Percentiles rank a stretch among this genome's conserved stretches.
These are phyloP conservation scores for Lomentospora prolificans DNA, from an alignment of 2,329 filamentous ascomycete species.

Conservation along the genomic window DNA sequence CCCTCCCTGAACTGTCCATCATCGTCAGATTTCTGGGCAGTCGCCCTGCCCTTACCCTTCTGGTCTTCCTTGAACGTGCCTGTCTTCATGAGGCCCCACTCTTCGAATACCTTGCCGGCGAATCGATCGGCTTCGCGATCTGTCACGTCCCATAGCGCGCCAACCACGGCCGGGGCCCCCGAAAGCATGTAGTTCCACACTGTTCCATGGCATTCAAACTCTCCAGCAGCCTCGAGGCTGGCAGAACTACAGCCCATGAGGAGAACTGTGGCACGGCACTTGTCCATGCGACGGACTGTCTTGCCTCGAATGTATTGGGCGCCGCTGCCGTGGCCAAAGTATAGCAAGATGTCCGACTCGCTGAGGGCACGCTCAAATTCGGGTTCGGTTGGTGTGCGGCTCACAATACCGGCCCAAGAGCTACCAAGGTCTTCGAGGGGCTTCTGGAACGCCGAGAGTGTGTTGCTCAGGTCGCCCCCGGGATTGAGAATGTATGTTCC, in stretches of 20 bases:
- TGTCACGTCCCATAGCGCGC: constrained; percentile 95
- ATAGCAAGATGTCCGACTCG: constrained; percentile 65
- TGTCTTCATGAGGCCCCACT: constrained; percentile 66
- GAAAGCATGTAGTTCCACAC: constrained; percentile 88
- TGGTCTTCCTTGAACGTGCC: constrained; percentile 30
- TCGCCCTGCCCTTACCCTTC: constrained; percentile 19
- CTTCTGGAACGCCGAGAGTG: constrained; percentile 63
- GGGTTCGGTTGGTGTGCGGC: constrained; percentile 60
- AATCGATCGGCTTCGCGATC: constrained; percentile 96
- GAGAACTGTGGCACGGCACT: constrained; percentile 67
- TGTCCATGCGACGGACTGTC: constrained; percentile 67
- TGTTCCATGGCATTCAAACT: constrained; percentile 85
- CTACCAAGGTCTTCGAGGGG: constrained; percentile 55
- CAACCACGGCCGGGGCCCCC: constrained; percentile 76
- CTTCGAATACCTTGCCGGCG: constrained; percentile 65
- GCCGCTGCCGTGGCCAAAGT: constrained; percentile 93
- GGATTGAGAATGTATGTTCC: constrained; percentile 86
- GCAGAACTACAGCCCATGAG: constrained; percentile 94
- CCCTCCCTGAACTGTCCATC: constrained; percentile 20
- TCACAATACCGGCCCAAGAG: constrained; percentile 62
- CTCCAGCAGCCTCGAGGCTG: constrained; percentile 51
- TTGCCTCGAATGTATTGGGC: constrained; percentile 87
- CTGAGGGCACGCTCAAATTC: constrained; percentile 65
- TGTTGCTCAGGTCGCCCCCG: constrained; percentile 69
- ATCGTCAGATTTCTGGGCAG: neutral